phyloP scores from a whole-genome alignment of 805 yeast species.

The Ogataea corticis region DNA sequence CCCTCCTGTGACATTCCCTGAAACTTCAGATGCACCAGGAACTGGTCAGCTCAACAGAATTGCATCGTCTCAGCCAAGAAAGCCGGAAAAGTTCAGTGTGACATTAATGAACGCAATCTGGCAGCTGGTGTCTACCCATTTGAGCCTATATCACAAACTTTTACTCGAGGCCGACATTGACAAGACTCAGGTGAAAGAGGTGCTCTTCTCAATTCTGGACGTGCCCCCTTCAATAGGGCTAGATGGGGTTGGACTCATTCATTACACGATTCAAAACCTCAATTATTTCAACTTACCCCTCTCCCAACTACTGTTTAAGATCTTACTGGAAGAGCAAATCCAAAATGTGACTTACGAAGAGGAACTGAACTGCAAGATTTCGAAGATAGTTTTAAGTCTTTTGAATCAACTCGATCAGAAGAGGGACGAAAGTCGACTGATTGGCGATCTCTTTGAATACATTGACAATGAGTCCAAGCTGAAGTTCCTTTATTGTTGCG shows the following conservation, averaged over 20 bases:
- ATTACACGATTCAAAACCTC: slow-evolving; percentile 27
- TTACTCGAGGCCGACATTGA: slow-evolving; percentile 17
- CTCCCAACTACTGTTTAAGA: slow-evolving; percentile 40
- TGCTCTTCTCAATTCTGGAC: slow-evolving; percentile 18
- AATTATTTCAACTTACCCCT: slow-evolving; percentile 44
- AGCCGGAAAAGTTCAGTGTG: slow-evolving; percentile 9
- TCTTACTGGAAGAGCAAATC: slow-evolving; percentile 28
- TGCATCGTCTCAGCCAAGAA: slow-evolving; percentile 3
- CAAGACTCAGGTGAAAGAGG: slow-evolving; percentile 13
- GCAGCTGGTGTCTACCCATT: slow-evolving; percentile 21
- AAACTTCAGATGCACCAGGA: slow-evolving; percentile 4
- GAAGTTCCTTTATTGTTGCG: slow-evolving; percentile 38
- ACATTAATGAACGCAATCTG: slow-evolving; percentile 26
- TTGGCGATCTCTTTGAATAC: slow-evolving; percentile 42
- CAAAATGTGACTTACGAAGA: slow-evolving; percentile 11
- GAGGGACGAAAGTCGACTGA: slow-evolving; percentile 20
- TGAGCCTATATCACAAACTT: slow-evolving; percentile 21
- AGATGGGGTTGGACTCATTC: slow-evolving; percentile 3
- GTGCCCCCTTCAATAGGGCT: slow-evolving; percentile 8
- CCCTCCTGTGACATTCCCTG: slow-evolving; percentile 15
- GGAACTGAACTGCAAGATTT: slow-evolving; percentile 8
- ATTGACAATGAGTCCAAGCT: slow-evolving; percentile 35
- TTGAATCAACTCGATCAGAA: slow-evolving; percentile 15
- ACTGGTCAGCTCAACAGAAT: slow-evolving; percentile 1
- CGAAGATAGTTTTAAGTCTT: slow-evolving; percentile 12